phyloP scores from a whole-genome alignment of 169 alveolate genomes.

The Cryptosporidium xiaoi region DNA sequence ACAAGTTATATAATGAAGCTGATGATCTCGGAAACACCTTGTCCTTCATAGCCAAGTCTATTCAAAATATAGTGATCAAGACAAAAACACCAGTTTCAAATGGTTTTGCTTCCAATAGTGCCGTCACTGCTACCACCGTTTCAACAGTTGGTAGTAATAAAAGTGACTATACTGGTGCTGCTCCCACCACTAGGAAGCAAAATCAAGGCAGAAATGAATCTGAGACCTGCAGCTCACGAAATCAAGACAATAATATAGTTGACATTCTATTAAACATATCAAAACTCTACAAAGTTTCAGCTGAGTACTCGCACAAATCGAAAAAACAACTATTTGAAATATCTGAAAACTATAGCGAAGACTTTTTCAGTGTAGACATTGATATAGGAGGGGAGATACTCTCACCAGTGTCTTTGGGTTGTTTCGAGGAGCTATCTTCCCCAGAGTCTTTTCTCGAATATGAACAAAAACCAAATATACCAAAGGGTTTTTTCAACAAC shows the following conservation, averaged over 20 bases:
- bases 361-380: not conserved
- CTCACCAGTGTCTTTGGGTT: slow-evolving; percentile 35
- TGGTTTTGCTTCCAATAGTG: too few relatives aligned
- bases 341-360: not conserved
- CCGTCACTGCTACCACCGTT: too few relatives aligned
- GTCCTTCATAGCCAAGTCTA: slow-evolving; percentile 46
- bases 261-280: slow-evolving; percentile 31
- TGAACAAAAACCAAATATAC: slow-evolving; percentile 8
- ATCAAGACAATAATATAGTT: not conserved
- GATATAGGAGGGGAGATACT: slow-evolving; percentile 65
- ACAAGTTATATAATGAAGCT: too few relatives aligned
- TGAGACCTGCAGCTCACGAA: too few relatives aligned
- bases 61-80: slow-evolving; percentile 14
- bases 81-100: not conserved
- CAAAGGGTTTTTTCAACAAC: not conserved
- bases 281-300: slow-evolving; percentile 53
- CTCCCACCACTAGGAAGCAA: not conserved
- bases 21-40: slow-evolving; percentile 33
- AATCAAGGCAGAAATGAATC: not conserved
- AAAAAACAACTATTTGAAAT: not conserved
- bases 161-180: not conserved
- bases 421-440: slow-evolving; percentile 56
- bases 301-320: slow-evolving; percentile 45
- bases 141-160: too few relatives aligned
- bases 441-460: slow-evolving; percentile 57